Percentiles rank a stretch among this genome's conserved stretches.
Conservation (phyloP, 345 rosid species). For the Hevea brasiliensis region DNA sequence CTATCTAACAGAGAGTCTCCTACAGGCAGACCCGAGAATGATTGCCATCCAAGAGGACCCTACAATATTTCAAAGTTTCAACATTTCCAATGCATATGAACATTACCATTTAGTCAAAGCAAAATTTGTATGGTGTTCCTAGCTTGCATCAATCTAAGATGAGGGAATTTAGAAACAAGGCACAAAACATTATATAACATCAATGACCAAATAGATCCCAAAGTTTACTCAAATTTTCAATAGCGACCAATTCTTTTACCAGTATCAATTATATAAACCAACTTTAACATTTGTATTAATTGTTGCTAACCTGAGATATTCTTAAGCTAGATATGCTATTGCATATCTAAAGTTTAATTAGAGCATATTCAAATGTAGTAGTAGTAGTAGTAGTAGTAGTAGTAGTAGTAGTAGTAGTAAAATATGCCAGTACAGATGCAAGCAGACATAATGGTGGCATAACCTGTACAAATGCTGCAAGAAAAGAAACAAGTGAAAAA, state of each 20-base stretch:
- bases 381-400: background rate
- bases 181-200: background rate
- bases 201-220: background rate
- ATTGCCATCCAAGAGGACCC: constrained; percentile 98
- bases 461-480: background rate
- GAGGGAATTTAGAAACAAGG: background rate
- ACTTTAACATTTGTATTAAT: background rate
- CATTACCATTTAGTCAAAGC: background rate
- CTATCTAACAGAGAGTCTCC: constrained; percentile 65
- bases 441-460: background rate
- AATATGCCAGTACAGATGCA: background rate
- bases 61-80: constrained; percentile 33
- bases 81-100: background rate
- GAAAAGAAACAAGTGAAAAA: background rate
- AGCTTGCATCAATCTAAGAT: background rate
- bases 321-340: background rate
- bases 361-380: background rate
- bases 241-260: background rate
- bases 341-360: background rate
- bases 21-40: constrained; percentile 70
- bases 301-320: background rate
- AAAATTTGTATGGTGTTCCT: background rate
- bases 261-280: background rate
- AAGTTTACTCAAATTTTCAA: background rate
- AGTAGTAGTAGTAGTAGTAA: background rate